Evolutionary conservation across 148 eudicot species (phyloP).

Genomic region (Talinum fruticosum): DNA sequence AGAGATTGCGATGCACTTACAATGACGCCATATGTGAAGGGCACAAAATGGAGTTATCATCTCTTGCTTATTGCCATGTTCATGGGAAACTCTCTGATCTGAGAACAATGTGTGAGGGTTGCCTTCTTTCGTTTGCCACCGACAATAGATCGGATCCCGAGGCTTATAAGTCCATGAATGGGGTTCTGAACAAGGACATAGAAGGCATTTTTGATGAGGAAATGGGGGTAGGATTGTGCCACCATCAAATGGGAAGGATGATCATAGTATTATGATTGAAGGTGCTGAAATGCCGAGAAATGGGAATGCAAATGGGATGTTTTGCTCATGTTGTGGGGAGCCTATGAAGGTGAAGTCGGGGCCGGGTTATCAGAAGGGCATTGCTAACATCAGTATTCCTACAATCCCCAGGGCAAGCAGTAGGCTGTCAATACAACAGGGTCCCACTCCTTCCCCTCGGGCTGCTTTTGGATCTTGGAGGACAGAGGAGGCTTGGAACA

Average conservation of each 20-base stretch:
- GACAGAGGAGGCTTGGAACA: slow-evolving; percentile 48
- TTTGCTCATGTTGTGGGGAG: slow-evolving; percentile 93
- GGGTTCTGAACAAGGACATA: slow-evolving; percentile 44
- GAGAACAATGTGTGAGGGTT: slow-evolving; percentile 79
- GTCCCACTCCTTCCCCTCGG: slow-evolving; percentile 66
- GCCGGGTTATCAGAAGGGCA: slow-evolving; percentile 27
- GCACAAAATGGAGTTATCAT: slow-evolving; percentile 81
- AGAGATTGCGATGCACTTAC: slow-evolving; percentile 42
- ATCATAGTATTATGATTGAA: not conserved
- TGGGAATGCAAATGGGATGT: slow-evolving; percentile 20
- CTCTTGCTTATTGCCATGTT: slow-evolving; percentile 87
- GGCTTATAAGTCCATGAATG: slow-evolving; percentile 41
- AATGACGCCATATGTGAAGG: slow-evolving; percentile 71
- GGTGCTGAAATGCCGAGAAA: slow-evolving; percentile 13
- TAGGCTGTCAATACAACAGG: slow-evolving; percentile 36
- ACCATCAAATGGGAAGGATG: slow-evolving; percentile 35
- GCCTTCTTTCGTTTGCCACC: slow-evolving; percentile 75
- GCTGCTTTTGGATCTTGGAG: slow-evolving; percentile 37
- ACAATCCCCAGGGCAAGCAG: slow-evolving; percentile 22
- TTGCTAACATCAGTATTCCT: slow-evolving; percentile 4
- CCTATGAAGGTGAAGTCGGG: slow-evolving; percentile 53
- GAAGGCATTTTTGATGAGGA: slow-evolving; percentile 58
- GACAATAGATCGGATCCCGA: slow-evolving; percentile 50
- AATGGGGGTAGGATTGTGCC: slow-evolving; percentile 27
- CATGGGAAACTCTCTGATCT: slow-evolving; percentile 76